Base-by-base conservation (phyloP, 495 filamentous ascomycete genomes). In the Penicillium egyptiacum region DNA sequence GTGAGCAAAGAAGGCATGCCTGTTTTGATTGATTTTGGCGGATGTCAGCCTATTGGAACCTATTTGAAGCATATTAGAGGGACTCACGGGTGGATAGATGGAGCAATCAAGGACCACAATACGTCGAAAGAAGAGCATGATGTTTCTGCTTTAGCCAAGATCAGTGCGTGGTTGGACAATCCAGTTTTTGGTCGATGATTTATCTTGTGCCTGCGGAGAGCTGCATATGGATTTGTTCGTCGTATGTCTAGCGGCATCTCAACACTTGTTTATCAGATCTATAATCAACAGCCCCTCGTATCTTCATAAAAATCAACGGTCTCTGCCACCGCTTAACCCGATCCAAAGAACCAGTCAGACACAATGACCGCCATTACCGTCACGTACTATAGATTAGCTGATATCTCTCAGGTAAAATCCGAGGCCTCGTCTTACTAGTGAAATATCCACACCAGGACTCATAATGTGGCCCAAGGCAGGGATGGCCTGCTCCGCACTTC, bases 21-120 rank as follows among this genome's bases (percentile, higher is more conserved):
- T 7, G 53, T 75, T 11, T 59, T 71, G 50, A 73, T 75, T 46
- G 73, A 76, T 41, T 75, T 76, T 57, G 72, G 57, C 0, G 46
- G 67, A 57, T 50, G 62, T 39, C 55, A 60, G 49, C 40, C 52
- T n/a, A 47, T 70, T 48, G 71, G 69, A 4, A 57, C 54, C 2
- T 33, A 55, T 17, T 55, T 73, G 43, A 50, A 50, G 39, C 50
- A 49, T 47, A 61, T 56, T 33, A 66, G 69, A 48, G 68, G 68
- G n/a, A 69, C 66, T 7, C 44, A 51, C 44, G 66, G 58, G 12
- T 72, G 70, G 70, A 70, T 59, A 43, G 64, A 69, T 19, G 59
- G 63, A 19, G 52, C 57, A 20, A 62, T 62, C 44, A 61, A 66
- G 52, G 60, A 70, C 50, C 68, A 68, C 56, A 53, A 40, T 20